Conservation (phyloP, 129 eudicot genomes). For the Artemisia argyi region DNA sequence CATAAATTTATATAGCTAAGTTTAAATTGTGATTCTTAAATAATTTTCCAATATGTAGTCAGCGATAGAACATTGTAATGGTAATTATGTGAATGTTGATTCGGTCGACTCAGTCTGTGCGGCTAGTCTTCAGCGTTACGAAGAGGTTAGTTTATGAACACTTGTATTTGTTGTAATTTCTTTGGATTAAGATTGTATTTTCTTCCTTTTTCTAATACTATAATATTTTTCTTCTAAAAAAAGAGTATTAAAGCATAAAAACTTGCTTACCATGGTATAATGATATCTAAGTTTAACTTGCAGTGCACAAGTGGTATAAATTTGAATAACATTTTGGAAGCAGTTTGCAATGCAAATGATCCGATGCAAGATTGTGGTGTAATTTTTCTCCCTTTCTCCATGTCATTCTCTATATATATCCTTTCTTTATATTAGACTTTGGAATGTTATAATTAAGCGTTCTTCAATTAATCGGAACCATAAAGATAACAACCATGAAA, state of each 20-base stretch:
- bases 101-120: slow-evolving; percentile 4
- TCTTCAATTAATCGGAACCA: too few species aligned
- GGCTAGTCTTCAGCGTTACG: slow-evolving; percentile 8
- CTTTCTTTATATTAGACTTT: too few species aligned
- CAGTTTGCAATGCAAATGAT: slow-evolving; percentile 18
- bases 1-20: neutral
- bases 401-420: too few species aligned
- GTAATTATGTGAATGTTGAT: slow-evolving; percentile 11
- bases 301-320: slow-evolving; percentile 22
- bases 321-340: slow-evolving; percentile 16
- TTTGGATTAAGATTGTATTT: too few species aligned
- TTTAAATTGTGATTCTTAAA: neutral
- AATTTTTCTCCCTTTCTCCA: neutral
- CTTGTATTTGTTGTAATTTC: too few species aligned
- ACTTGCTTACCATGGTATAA: neutral
- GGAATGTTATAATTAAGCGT: too few species aligned
- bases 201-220: too few species aligned
- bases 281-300: neutral
- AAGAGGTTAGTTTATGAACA: slow-evolving; percentile 17
- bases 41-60: slow-evolving; percentile 1
- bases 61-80: slow-evolving; percentile 8
- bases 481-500: too few species aligned
- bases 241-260: neutral
- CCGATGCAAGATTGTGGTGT: neutral
- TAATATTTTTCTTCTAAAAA: too few species aligned